These are phyloP conservation scores for Petrea volubilis DNA, from an alignment of 257 asterid species.

Conservation along the genomic window DNA sequence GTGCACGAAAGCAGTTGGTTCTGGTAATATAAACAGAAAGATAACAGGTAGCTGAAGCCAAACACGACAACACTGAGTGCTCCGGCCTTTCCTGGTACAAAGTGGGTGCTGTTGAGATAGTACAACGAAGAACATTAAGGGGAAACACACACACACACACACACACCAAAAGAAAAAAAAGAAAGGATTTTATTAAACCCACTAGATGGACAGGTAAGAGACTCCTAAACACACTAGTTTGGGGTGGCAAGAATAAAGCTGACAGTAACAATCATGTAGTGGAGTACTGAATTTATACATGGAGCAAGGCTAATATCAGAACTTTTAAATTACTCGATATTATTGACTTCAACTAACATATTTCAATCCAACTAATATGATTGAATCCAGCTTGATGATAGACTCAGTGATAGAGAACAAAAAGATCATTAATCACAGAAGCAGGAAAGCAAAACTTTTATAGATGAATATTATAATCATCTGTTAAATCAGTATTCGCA, in stretches of 20 bases:
- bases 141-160: too few species aligned
- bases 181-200: background rate
- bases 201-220: background rate
- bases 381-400: background rate
- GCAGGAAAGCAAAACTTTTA: background rate
- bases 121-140: conserved; percentile 2
- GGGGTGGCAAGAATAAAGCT: conserved; percentile 2
- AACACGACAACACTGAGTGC: background rate
- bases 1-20: conserved; percentile 17
- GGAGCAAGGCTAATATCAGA: background rate
- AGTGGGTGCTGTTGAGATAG: background rate
- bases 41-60: background rate
- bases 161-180: too few species aligned
- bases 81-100: conserved; percentile 11
- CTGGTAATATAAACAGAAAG: background rate
- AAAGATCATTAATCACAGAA: background rate
- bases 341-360: conserved; percentile 9
- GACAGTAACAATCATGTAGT: conserved; percentile 1
- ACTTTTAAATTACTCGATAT: background rate
- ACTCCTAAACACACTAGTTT: background rate
- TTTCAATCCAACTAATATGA: conserved; percentile 3
- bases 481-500: background rate
- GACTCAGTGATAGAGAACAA: conserved; percentile 11
- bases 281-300: conserved; percentile 5
- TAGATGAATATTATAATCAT: background rate